Conservation (phyloP, 768 basidiomycete species). For the Kwoniella dejecticola region DNA sequence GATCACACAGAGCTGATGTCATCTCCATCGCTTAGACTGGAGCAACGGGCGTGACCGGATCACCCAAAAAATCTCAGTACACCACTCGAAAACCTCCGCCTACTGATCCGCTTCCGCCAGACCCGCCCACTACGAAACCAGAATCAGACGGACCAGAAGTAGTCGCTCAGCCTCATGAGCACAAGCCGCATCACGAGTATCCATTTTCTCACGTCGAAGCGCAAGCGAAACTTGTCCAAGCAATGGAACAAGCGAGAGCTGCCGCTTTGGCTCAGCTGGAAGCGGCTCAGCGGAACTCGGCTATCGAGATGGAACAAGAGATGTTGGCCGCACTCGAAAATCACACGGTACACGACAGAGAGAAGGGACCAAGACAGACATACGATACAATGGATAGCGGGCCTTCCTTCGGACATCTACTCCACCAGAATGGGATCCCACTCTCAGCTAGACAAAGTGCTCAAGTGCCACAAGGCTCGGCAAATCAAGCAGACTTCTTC, state of each 20-base stretch:
- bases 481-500: slow-evolving; percentile 22
- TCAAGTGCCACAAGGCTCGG: slow-evolving; percentile 18
- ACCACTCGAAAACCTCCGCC: slow-evolving; percentile 16
- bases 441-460: slow-evolving; percentile 20
- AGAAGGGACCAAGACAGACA: slow-evolving; percentile 42
- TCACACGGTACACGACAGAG: neutral
- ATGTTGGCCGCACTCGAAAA: slow-evolving; percentile 7
- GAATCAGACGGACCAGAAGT: slow-evolving; percentile 14
- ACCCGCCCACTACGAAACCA: slow-evolving; percentile 23
- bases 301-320: slow-evolving; percentile 13
- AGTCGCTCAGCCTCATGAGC: slow-evolving; percentile 23
- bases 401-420: slow-evolving; percentile 50
- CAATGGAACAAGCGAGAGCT: slow-evolving; percentile 35
- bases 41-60: slow-evolving; percentile 7
- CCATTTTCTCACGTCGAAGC: slow-evolving; percentile 42
- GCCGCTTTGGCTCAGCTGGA: slow-evolving; percentile 38
- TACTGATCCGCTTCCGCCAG: slow-evolving; percentile 5
- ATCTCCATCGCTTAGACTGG: too few relatives aligned
- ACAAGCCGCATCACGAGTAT: slow-evolving; percentile 43
- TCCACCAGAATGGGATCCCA: slow-evolving; percentile 39
- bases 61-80: slow-evolving; percentile 10
- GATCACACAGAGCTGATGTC: neutral
- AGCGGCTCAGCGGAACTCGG: slow-evolving; percentile 25
- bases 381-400: slow-evolving; percentile 46
- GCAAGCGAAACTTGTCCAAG: slow-evolving; percentile 37